A percentile compares a stretch with the other conserved stretches of the same genome.
Conservation (phyloP, 495 filamentous ascomycete species). For the Clohesyomyces aquaticus region DNA sequence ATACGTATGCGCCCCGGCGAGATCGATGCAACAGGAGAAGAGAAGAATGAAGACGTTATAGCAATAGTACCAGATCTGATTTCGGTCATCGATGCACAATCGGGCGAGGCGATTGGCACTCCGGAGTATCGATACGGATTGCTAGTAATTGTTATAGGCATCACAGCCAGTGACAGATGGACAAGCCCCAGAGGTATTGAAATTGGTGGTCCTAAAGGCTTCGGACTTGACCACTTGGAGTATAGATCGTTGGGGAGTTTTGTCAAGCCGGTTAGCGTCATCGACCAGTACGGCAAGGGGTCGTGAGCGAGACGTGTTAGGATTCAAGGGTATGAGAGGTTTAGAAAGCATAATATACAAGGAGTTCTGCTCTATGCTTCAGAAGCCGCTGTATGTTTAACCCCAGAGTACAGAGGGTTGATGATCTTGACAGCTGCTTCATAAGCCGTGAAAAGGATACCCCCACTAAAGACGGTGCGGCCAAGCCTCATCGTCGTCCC, state of each 20-base stretch:
- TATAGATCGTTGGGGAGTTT: conserved; percentile 56
- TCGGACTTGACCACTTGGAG: conserved; percentile 55
- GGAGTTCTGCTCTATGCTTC: conserved; percentile 11
- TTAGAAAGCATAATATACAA: background rate
- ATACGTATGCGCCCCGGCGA: conserved; percentile 47
- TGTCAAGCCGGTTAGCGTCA: conserved; percentile 55
- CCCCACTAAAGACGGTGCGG: conserved; percentile 65
- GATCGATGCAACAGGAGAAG: conserved; percentile 17
- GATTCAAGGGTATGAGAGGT: too few species aligned
- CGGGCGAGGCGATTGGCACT: conserved; percentile 62
- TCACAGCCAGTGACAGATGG: conserved; percentile 62
- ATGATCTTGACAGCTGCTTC: conserved; percentile 54
- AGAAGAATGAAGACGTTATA: conserved; percentile 51
- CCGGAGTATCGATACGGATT: conserved; percentile 66
- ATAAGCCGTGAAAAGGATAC: conserved; percentile 68
- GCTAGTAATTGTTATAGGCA: conserved; percentile 48
- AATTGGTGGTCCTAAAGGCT: conserved; percentile 57
- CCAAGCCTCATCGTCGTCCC: conserved; percentile 70
- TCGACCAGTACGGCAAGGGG: conserved; percentile 52
- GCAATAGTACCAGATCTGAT: conserved; percentile 67
- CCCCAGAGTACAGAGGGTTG: conserved; percentile 27
- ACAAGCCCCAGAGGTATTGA: conserved; percentile 56
- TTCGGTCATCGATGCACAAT: conserved; percentile 61
- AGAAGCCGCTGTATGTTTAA: conserved; percentile 13
- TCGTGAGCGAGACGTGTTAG: background rate